Percentiles rank a stretch among this genome's conserved stretches.
These are phyloP conservation scores for Poronia punctata DNA, from an alignment of 495 filamentous ascomycete species.

Conservation along the genomic window DNA sequence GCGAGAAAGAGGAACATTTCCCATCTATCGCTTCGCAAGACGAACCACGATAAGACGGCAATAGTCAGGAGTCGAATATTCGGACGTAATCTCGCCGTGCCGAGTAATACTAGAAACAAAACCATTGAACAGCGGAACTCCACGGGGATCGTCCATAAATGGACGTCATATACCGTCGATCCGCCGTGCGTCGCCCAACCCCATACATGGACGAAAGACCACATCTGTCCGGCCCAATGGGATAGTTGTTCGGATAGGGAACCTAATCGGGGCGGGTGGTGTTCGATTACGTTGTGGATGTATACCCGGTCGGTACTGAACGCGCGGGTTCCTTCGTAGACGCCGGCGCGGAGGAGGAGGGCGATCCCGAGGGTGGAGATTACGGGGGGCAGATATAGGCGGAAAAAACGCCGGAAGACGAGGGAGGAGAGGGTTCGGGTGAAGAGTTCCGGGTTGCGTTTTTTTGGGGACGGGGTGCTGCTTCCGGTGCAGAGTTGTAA, in stretches of 20 bases:
- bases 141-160: slow-evolving; percentile 69
- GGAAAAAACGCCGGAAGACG: slow-evolving; percentile 58
- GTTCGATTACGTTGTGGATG: slow-evolving; percentile 35
- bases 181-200: slow-evolving; percentile 33
- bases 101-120: slow-evolving; percentile 54
- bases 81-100: slow-evolving; percentile 25
- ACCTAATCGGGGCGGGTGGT: slow-evolving; percentile 25
- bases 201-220: slow-evolving; percentile 33
- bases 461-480: no score
- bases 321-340: slow-evolving; percentile 36
- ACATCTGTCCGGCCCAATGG: slow-evolving; percentile 31
- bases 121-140: slow-evolving; percentile 61
- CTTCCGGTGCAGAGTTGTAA: slow-evolving; percentile 52
- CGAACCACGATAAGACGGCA: slow-evolving; percentile 22
- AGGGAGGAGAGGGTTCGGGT: slow-evolving; percentile 47
- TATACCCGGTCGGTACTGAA: slow-evolving; percentile 30
- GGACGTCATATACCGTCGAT: slow-evolving; percentile 53
- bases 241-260: slow-evolving; percentile 20
- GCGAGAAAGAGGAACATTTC: slow-evolving; percentile 37
- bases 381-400: slow-evolving; percentile 59
- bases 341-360: slow-evolving; percentile 48
- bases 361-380: slow-evolving; percentile 54
- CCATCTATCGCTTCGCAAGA: slow-evolving; percentile 29
- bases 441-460: slow-evolving; percentile 30
- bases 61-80: slow-evolving; percentile 21